phyloP scores from a whole-genome alignment of 305 asterid species.

The Fraxinus floribunda region DNA sequence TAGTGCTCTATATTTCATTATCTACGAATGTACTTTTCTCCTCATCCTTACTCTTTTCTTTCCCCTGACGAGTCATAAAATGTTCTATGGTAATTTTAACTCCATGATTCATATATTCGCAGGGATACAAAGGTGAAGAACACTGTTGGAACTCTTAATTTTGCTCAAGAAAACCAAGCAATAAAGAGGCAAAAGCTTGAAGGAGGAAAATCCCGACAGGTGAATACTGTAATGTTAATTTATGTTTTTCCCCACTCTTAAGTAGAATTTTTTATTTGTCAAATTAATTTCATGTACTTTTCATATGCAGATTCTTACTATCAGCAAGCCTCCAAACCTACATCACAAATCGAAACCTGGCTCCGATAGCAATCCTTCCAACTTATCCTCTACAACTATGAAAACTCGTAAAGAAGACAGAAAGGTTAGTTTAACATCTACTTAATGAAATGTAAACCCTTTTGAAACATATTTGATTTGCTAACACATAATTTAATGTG shows the following conservation, averaged over 20 bases:
- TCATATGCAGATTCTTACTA: slow-evolving; percentile 59
- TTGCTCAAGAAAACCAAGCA: slow-evolving; percentile 83
- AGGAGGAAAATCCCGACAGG: slow-evolving; percentile 82
- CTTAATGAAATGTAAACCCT: neutral
- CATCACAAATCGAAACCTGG: slow-evolving; percentile 79
- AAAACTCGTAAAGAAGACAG: slow-evolving; percentile 63
- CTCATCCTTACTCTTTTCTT: neutral
- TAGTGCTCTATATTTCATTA: neutral
- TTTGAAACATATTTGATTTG: neutral
- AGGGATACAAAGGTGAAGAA: slow-evolving; percentile 54
- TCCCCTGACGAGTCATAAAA: neutral
- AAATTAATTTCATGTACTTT: neutral
- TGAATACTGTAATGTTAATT: slow-evolving; percentile 8
- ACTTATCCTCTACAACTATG: slow-evolving; percentile 43
- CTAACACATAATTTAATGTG: slow-evolving; percentile 16
- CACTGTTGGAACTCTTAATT: slow-evolving; percentile 50
- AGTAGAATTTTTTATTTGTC: neutral
- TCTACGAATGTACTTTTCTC: neutral
- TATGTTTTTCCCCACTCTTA: neutral
- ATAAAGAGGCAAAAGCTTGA: slow-evolving; percentile 88
- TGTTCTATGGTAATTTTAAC: slow-evolving; percentile 10
- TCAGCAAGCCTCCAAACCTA: slow-evolving; percentile 57
- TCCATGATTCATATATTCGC: slow-evolving; percentile 17
- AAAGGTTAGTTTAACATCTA: slow-evolving; percentile 40
- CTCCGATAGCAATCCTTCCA: slow-evolving; percentile 39